These are phyloP conservation scores for Cymbopogon flexuosus DNA, from an alignment of 202 grass and related monocot species.

Conservation along the genomic window DNA sequence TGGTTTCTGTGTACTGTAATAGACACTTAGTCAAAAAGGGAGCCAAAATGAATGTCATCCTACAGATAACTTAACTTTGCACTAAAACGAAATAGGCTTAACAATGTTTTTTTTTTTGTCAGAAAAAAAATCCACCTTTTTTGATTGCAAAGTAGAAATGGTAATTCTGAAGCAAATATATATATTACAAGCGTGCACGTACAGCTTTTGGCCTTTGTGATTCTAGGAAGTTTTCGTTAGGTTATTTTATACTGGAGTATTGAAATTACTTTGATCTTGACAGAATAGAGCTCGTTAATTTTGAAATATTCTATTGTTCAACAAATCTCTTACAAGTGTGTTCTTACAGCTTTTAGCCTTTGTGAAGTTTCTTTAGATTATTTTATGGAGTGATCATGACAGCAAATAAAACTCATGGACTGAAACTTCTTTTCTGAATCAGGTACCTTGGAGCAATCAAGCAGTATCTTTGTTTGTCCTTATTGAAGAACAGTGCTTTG, in stretches of 20 bases:
- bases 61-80: neutral
- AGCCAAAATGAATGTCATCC: neutral
- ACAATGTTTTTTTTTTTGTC: neutral
- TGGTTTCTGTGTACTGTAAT: slow-evolving; percentile 2
- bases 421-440: slow-evolving; percentile 33
- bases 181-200: neutral
- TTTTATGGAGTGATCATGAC: slow-evolving; percentile 3
- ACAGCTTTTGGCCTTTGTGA: slow-evolving; percentile 1
- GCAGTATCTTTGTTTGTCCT: slow-evolving; percentile 93
- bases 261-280: slow-evolving; percentile 11
- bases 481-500: slow-evolving; percentile 95
- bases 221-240: slow-evolving; percentile 2
- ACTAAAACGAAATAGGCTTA: neutral
- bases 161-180: slow-evolving; percentile 19
- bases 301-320: slow-evolving; percentile 22
- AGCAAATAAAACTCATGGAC: neutral
- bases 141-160: neutral
- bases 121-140: neutral
- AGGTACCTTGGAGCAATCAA: slow-evolving; percentile 95
- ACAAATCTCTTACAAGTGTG: slow-evolving; percentile 8
- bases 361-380: slow-evolving; percentile 8
- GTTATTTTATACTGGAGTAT: neutral
- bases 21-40: neutral
- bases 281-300: neutral
- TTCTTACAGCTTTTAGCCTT: neutral